These are phyloP conservation scores for Microcos paniculata DNA, from an alignment of 345 rosid genomes.

Conservation along the genomic window DNA sequence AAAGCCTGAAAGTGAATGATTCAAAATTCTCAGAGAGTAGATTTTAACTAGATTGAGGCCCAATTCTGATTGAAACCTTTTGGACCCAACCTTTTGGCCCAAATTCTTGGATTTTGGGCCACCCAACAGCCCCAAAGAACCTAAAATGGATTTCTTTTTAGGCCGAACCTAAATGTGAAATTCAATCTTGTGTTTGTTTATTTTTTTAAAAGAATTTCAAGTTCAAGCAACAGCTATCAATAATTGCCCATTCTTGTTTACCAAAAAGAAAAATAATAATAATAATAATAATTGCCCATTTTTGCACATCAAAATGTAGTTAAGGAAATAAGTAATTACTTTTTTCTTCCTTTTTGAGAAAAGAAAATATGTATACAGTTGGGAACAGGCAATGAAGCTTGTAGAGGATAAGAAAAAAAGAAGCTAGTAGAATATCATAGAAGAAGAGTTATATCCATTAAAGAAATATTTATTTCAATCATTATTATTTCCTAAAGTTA, in stretches of 20 bases:
- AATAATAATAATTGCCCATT: too few relatives aligned
- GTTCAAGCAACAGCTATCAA: too few relatives aligned
- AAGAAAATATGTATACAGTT: too few relatives aligned
- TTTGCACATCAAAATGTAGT: too few relatives aligned
- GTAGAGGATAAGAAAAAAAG: too few relatives aligned
- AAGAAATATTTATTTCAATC: too few relatives aligned
- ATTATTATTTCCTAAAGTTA: not conserved
- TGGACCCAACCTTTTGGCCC: not conserved
- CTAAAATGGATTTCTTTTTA: not conserved
- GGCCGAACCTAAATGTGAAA: not conserved
- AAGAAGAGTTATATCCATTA: not conserved
- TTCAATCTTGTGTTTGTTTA: not conserved
- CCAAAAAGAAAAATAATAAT: too few relatives aligned
- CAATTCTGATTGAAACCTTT: not conserved
- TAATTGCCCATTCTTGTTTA: too few relatives aligned
- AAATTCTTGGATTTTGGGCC: not conserved
- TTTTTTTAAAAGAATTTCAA: too few relatives aligned
- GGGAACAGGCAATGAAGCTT: not conserved
- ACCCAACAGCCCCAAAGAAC: not conserved
- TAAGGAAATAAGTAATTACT: too few relatives aligned
- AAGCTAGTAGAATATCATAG: conserved; percentile 1
- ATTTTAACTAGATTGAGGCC: not conserved
- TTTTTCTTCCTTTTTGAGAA: too few relatives aligned
- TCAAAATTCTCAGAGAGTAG: not conserved
- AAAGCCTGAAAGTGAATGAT: not conserved